phyloP scores from a whole-genome alignment of 805 yeast genomes.

The Zygosaccharomyces bisporus region DNA sequence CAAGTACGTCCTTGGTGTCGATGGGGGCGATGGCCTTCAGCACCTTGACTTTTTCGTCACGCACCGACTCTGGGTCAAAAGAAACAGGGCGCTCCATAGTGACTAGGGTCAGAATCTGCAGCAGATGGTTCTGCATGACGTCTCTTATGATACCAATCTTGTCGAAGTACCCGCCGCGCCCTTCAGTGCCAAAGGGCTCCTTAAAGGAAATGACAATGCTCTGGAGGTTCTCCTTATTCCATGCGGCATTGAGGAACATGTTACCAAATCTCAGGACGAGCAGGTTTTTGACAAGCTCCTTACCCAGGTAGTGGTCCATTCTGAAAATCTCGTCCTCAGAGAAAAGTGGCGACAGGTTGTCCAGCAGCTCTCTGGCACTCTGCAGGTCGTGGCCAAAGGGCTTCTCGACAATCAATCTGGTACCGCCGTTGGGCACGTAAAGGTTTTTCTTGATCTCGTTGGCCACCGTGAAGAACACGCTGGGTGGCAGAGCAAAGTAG shows the following conservation, averaged over 20 bases:
- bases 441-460: conserved; percentile 62
- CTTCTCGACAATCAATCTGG: conserved; percentile 89
- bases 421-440: conserved; percentile 64
- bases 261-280: conserved; percentile 88
- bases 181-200: conserved; percentile 98
- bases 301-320: conserved; percentile 96
- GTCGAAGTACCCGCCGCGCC: conserved; percentile 98
- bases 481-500: conserved; percentile 93
- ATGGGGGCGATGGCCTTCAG: conserved; percentile 75
- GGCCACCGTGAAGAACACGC: conserved; percentile 80
- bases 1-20: conserved; percentile 57
- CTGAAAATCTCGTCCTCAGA: conserved; percentile 88
- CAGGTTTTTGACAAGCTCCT: conserved; percentile 95
- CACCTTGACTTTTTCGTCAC: conserved; percentile 95
- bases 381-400: conserved; percentile 94
- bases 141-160: conserved; percentile 93
- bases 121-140: conserved; percentile 95
- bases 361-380: conserved; percentile 73
- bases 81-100: conserved; percentile 95
- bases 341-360: conserved; percentile 77
- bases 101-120: conserved; percentile 85
- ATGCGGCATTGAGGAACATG: conserved; percentile 78
- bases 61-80: conserved; percentile 86
- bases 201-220: conserved; percentile 88
- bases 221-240: conserved; percentile 78